A percentile compares a stretch with the other conserved stretches of the same genome.
Evolutionary conservation across 805 yeast species (phyloP).

Genomic region (Wickerhamiella shivajii): DNA sequence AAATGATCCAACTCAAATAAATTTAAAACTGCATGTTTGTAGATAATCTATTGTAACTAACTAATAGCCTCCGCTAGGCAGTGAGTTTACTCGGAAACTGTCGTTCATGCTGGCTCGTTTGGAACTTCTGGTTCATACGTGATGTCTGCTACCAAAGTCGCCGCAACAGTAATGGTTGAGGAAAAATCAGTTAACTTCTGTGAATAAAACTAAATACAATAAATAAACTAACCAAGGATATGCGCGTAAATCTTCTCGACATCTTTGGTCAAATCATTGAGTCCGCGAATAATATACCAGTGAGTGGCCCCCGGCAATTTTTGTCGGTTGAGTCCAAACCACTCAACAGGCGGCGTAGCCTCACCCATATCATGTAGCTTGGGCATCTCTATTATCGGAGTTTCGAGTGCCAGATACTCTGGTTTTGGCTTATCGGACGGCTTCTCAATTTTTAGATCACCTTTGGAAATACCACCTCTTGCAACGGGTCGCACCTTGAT

Average conservation of each 20-base stretch:
- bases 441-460: too few relatives aligned
- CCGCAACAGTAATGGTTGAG: too few relatives aligned
- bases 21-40: too few relatives aligned
- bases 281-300: constrained; percentile 54
- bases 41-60: too few relatives aligned
- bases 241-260: constrained; percentile 29
- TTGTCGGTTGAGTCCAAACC: constrained; percentile 90
- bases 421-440: constrained; percentile 6
- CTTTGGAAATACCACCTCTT: too few relatives aligned
- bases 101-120: too few relatives aligned
- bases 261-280: constrained; percentile 61
- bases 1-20: constrained; percentile 22
- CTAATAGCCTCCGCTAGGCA: too few relatives aligned
- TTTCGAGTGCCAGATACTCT: constrained; percentile 45
- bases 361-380: constrained; percentile 82
- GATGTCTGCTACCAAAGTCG: too few relatives aligned
- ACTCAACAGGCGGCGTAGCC: constrained; percentile 95
- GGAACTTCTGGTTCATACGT: too few relatives aligned
- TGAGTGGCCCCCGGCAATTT: constrained; percentile 79
- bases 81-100: too few relatives aligned
- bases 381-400: constrained; percentile 79
- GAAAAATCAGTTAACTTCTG: too few relatives aligned
- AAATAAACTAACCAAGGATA: constrained; percentile 9
- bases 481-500: constrained; percentile 7
- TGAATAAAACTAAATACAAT: too few relatives aligned